A percentile compares a stretch with the other conserved stretches of the same genome.
Evolutionary conservation across 176 grass and related monocot genomes (phyloP).

Genomic region (Stipa capillata): DNA sequence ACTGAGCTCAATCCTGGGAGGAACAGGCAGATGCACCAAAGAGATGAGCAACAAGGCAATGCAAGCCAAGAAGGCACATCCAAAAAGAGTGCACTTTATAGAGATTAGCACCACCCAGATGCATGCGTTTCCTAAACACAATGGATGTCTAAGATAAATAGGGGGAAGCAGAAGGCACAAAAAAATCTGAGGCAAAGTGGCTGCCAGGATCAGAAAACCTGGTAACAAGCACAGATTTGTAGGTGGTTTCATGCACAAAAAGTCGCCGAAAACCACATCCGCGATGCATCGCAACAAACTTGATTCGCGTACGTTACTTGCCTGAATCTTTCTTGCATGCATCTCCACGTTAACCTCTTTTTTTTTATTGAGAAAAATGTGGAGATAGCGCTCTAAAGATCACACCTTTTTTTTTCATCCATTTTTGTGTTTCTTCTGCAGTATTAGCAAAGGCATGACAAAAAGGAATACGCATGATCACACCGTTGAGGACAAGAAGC

Average conservation of each 20-base stretch:
- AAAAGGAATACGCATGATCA: conserved; percentile 33
- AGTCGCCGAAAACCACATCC: neutral
- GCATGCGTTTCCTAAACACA: conserved; percentile 23
- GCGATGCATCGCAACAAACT: neutral
- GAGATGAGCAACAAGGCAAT: conserved; percentile 22
- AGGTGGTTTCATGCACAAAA: conserved; percentile 1
- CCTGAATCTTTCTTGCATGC: conserved; percentile 13
- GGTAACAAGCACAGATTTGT: conserved; percentile 25
- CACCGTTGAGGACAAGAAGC: conserved; percentile 17
- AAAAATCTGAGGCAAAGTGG: conserved; percentile 16
- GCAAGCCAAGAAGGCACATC: conserved; percentile 10
- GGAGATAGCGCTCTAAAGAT: too few species aligned
- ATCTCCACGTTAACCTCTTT: too few species aligned
- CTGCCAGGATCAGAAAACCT: conserved; percentile 29
- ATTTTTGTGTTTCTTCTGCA: neutral
- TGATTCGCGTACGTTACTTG: neutral
- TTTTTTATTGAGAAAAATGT: too few species aligned
- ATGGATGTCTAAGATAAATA: conserved; percentile 1
- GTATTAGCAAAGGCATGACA: neutral
- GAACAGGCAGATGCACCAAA: conserved; percentile 3
- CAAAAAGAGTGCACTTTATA: conserved; percentile 25
- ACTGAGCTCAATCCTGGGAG: conserved; percentile 41
- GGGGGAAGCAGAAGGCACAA: conserved; percentile 22
- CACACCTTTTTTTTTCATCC: neutral
- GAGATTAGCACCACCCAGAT: conserved; percentile 17